Conservation (phyloP, 2,329 filamentous ascomycete genomes). For the Teratosphaeria epicoccoides region DNA sequence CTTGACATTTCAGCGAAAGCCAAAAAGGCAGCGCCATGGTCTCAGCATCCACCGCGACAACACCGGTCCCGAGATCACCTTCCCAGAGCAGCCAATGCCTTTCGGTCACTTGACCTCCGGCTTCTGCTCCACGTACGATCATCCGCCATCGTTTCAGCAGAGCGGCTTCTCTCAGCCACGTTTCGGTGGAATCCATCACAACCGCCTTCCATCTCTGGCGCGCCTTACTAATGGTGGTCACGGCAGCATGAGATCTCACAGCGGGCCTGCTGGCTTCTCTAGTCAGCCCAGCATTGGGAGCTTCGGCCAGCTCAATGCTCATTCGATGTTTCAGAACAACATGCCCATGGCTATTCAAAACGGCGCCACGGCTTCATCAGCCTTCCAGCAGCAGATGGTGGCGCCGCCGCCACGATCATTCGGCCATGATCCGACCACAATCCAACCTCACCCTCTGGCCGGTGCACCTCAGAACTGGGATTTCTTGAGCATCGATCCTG, state of each 20-base stretch:
- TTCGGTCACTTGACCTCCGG: conserved; percentile 1
- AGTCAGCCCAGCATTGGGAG: conserved; percentile 2
- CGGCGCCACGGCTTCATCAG: conserved; percentile 1
- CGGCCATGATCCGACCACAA: conserved; percentile 1
- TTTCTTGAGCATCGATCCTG: conserved; percentile 6
- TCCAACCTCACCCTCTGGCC: conserved; percentile 3
- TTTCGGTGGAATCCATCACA: conserved; percentile 2
- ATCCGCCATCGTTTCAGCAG: neutral
- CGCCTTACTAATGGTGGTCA: neutral
- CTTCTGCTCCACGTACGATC: conserved; percentile 3
- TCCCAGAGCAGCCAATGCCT: conserved; percentile 6
- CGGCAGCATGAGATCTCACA: neutral
- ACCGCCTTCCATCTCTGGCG: conserved; percentile 7
- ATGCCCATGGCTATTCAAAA: conserved; percentile 5
- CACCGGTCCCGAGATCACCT: conserved; percentile 25
- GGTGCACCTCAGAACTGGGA: conserved; percentile 8
- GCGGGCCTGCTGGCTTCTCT: neutral
- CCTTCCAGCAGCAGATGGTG: conserved; percentile 9
- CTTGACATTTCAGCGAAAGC: conserved; percentile 20
- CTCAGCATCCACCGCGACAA: conserved; percentile 35
- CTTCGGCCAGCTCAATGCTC: conserved; percentile 6
- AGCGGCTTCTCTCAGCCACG: neutral
- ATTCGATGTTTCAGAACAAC: conserved; percentile 7
- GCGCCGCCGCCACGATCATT: conserved; percentile 1
- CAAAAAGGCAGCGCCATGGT: conserved; percentile 14